Percentiles rank a stretch among this genome's conserved stretches.
phyloP scores from a whole-genome alignment of 208 protist genomes.

The Leptomonas seymouri region DNA sequence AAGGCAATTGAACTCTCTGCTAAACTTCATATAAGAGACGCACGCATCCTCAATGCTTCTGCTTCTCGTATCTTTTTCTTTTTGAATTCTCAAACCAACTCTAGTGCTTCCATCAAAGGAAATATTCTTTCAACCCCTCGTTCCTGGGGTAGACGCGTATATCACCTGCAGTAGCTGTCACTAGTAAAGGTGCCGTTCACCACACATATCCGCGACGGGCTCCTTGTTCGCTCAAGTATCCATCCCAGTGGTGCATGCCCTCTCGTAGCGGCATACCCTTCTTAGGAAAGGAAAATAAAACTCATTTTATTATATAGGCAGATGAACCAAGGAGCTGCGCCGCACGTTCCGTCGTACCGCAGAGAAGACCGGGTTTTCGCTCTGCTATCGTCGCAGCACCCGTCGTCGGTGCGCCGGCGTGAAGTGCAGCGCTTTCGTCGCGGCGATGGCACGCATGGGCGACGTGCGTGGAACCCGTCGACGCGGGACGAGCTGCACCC shows the following conservation, averaged over 20 bases:
- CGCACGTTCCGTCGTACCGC: slow-evolving; percentile 2
- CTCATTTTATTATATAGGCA: background rate
- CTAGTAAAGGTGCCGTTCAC: background rate
- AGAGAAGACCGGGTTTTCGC: slow-evolving; percentile 54
- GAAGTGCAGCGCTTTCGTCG: slow-evolving; percentile 56
- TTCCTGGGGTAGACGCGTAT: too few relatives aligned
- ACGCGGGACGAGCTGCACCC: slow-evolving; percentile 67
- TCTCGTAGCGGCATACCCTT: too few relatives aligned
- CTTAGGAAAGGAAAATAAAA: background rate
- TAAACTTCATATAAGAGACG: too few relatives aligned
- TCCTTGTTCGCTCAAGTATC: background rate
- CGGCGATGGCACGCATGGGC: slow-evolving; percentile 25
- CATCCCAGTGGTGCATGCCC: too few relatives aligned
- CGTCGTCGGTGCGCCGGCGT: slow-evolving; percentile 26
- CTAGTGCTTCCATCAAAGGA: too few relatives aligned
- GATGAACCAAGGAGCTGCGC: slow-evolving; percentile 6
- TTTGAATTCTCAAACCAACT: too few relatives aligned
- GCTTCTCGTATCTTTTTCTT: too few relatives aligned
- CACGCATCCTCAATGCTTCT: too few relatives aligned
- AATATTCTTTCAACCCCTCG: too few relatives aligned
- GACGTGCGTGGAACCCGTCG: slow-evolving; percentile 70
- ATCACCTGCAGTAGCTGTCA: background rate
- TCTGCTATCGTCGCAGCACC: slow-evolving; percentile 28
- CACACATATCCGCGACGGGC: background rate
- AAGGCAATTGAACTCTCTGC: too few relatives aligned